phyloP scores from a whole-genome alignment of 495 filamentous ascomycete genomes.

The Penicillium soppii region DNA sequence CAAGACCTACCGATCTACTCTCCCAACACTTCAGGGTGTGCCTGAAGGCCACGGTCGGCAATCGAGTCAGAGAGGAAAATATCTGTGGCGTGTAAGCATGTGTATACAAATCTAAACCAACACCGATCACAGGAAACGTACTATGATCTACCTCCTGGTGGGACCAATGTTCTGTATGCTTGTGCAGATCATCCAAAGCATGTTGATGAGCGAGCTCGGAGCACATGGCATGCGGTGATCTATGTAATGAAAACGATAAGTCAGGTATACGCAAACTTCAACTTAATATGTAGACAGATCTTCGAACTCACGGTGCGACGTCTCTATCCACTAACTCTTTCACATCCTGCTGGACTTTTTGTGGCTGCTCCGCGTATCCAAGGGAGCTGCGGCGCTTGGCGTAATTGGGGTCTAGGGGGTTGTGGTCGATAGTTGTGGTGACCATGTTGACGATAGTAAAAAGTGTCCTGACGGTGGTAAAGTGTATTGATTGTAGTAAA shows the following conservation, averaged over 20 bases:
- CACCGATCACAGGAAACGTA: too few species aligned
- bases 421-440: slow-evolving; percentile 11
- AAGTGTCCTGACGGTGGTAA: neutral
- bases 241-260: neutral
- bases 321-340: slow-evolving; percentile 15
- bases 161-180: slow-evolving; percentile 19
- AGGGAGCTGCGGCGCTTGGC: slow-evolving; percentile 14
- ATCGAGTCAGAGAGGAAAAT: neutral
- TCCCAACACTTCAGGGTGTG: neutral
- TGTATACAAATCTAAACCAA: neutral
- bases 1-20: neutral
- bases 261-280: neutral
- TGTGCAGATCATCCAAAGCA: slow-evolving; percentile 24
- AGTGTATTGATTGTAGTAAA: too few species aligned
- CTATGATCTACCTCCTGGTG: slow-evolving; percentile 8
- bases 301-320: slow-evolving; percentile 24
- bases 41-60: slow-evolving; percentile 6
- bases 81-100: neutral
- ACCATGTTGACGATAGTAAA: slow-evolving; percentile 19
- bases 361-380: neutral
- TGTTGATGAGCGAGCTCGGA: slow-evolving; percentile 27
- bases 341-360: neutral
- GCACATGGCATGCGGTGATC: slow-evolving; percentile 23
- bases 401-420: slow-evolving; percentile 21
- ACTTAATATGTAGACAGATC: too few species aligned